Evolutionary conservation across 2,329 filamentous ascomycete genomes (phyloP), one percentile per base, ranked within the genome.

Genomic region (Claviceps sp.): DNA sequence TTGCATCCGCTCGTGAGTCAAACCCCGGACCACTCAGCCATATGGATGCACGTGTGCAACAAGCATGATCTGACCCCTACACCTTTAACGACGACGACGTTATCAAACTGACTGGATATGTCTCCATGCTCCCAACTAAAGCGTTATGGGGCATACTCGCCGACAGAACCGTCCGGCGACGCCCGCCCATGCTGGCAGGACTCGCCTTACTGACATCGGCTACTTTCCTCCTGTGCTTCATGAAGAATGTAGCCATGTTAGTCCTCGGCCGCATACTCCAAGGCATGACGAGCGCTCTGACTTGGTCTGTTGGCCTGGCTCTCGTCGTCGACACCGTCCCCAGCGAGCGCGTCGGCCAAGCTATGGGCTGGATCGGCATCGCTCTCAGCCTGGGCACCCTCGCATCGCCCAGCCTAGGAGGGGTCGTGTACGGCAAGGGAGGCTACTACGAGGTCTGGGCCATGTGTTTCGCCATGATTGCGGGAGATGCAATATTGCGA

Each of bases 241-340:
- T 60, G 51, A 57, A 50, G 30, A 64, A 57, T 20, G 59, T 67
- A 14, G 52, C 61, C 41, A 66, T 67, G 55, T 58, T 68, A 18
- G 56, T 68, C 50, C 51, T 63, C 37, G 65, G 64, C 8, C 60
- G 65, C 40, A 57, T 60, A 24, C 54, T 67, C 14, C 65, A 68
- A 50, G 65, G 65, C 41, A 54, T 64, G 48, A 64, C 65, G 3
- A 63, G 62, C 5, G 60, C 63, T 30, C 53, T 68, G 22, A 67
- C 64, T 5, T 68, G 65, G 65, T 67, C 64, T 16, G 65, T 68
- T 24, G 65, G 65, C 3, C 57, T 68, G 26, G 65, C 65, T 9
- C 61, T 68, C 7, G 62, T 67, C 47, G 62, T 67, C 24, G 65
- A 68, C 45, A 63, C 62, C 3, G 64, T 66, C 7, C 60, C 65